Evolutionary conservation across 208 protist species (phyloP), one percentile per base, ranked within the genome.

Genomic region (Plasmodiophora brassicae): DNA sequence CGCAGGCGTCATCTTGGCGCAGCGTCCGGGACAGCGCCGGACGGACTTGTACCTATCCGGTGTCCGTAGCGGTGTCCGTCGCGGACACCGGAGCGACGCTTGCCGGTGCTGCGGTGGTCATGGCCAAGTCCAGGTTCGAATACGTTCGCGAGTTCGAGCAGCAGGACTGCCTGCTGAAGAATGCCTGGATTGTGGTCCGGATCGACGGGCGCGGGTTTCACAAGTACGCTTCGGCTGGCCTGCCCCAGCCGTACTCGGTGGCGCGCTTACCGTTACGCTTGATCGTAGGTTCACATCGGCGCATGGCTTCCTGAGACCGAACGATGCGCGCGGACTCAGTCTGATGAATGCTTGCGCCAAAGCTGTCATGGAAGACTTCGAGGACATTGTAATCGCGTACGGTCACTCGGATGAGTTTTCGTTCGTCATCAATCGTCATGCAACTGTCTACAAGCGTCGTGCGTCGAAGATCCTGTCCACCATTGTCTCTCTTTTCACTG

Each of bases 351-450:
- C 32, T 84, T 84, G 57, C 0, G 87, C 25, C 0, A 1, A 28
- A 0, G 1, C 0, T 36, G 87, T 88, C 39, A 88, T 88, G 87
- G 14, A 44, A 0, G 46, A 50, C n/a, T 84, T 85, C 14, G 0
- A 1, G 35, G 87, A 88, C 38, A 46, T 88, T 85, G 87, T 72
- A 1, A 0, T 88, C 39, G 65, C 44, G 22, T 88, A 85, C 41
- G 87, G 87, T n/a, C 54, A 88, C 36, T 85, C 71, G 45, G 87
- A 88, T 88, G 87, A 88, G 41, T 88, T 84, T 78, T 88, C 87
- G 20, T 88, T 88, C 35, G n/a, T 88, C 1, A 43, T 88, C 14
- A 45, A 85, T 20, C 35, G 43, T 54, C 14, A 36, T 0, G 35
- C 87, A 32, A 46, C 10, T 41, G 0, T 88, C 25, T 88, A 85